Evolutionary conservation across 257 asterid genomes (phyloP).

Genomic region (Euphrasia confusa): DNA sequence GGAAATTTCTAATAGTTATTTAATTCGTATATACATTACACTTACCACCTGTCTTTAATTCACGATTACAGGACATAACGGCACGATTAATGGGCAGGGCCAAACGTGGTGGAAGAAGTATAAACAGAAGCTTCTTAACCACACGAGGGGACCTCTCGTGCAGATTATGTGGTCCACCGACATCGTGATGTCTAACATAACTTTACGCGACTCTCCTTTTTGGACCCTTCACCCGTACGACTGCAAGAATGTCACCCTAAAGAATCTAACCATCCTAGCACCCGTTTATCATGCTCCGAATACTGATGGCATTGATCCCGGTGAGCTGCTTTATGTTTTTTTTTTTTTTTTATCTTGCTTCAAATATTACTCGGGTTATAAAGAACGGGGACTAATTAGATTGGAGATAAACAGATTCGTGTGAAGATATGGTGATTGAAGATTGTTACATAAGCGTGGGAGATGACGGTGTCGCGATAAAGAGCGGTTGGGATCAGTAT

Average conservation of each 20-base stretch:
- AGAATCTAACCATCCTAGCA: constrained; percentile 61
- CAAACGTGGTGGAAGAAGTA: constrained; percentile 79
- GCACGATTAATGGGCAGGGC: constrained; percentile 78
- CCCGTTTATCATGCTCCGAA: constrained; percentile 68
- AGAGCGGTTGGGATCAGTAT: constrained; percentile 99
- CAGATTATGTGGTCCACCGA: constrained; percentile 77
- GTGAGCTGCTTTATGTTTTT: constrained; percentile 28
- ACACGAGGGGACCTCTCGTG: constrained; percentile 81
- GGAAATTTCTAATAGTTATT: constrained; percentile 12
- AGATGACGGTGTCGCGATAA: constrained; percentile 89
- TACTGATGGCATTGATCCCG: constrained; percentile 92
- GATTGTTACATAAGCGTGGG: constrained; percentile 96
- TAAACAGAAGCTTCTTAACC: constrained; percentile 58
- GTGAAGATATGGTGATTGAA: constrained; percentile 89
- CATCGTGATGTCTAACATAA: constrained; percentile 59
- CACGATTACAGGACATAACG: constrained; percentile 59
- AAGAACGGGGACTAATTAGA: constrained; percentile 14
- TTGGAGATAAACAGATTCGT: constrained; percentile 61
- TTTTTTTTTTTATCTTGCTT: not conserved
- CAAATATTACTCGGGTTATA: not conserved
- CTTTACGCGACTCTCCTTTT: constrained; percentile 72
- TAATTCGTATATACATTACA: constrained; percentile 10
- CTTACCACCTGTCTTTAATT: constrained; percentile 25
- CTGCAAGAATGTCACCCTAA: constrained; percentile 64
- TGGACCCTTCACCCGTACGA: constrained; percentile 88